Evolutionary conservation across 2,329 filamentous ascomycete genomes (phyloP), one percentile per base, ranked within the genome.

Genomic region (Aureobasidium melanogenum): DNA sequence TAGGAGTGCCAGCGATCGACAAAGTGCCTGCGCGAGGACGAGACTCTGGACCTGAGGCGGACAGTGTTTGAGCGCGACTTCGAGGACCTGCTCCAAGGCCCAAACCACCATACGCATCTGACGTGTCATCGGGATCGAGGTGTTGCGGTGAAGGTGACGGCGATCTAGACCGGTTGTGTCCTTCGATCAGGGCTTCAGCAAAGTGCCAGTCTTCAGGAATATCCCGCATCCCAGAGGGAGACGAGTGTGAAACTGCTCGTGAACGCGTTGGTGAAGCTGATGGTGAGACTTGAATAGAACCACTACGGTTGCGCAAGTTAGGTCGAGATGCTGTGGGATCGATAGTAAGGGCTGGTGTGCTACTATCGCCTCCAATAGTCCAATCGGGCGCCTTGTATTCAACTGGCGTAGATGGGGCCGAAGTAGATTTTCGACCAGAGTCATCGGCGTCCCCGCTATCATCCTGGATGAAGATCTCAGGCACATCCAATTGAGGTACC

Each of bases 381-480:
- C 66, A 61, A 73, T 69, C 64, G 63, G 69, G 69, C 67, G 32
- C 72, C 62, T 7, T 67, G 67, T 24, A 70, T 69, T 30, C 72
- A 64, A 50, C 41, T 10, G 56, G 56, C 5, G 55, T 70, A 65
- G 54, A 69, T 56, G 58, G 60, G 22, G 15, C 57, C 43, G 43
- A 69, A 66, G 65, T 74, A 73, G 44, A 41, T 14, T 14, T 59
- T 1, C 7, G 44, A 12, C 44, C 44, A 41, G 43, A 6, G 32
- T 59, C 41, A 8, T 26, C 17, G 62, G 67, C 71, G 61, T 66
- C 75, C 56, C 76, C 69, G 46, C 84, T 83, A 65, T 90, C 87
- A 62, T 93, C 88, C 66, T 97, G 91, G 24, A 97, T 88, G 64
- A 89, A 86, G 64, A 97, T 96, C 70, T 96, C 91, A 0, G 93